Percentiles rank a stretch among this genome's conserved stretches.
phyloP scores from a whole-genome alignment of 495 filamentous ascomycete genomes.

The Neurospora hispaniola region DNA sequence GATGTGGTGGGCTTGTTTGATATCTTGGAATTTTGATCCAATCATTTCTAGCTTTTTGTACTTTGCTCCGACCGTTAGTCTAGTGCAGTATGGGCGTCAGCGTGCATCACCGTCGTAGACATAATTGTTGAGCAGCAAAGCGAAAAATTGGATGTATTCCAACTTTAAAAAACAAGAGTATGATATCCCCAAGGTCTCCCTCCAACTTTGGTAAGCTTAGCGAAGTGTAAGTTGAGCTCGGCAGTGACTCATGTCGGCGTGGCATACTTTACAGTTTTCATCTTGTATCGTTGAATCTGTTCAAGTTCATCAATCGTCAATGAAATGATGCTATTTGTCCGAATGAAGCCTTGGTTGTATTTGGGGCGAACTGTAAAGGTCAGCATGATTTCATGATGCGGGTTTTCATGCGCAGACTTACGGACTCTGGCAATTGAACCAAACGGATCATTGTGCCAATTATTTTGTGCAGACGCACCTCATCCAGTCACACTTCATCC shows the following conservation, averaged over 20 bases:
- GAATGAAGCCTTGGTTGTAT: not conserved
- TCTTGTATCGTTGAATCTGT: not conserved
- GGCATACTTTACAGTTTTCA: not conserved
- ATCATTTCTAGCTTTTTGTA: not conserved
- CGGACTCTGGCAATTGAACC: not conserved
- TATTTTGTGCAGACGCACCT: not conserved
- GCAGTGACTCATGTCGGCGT: not conserved
- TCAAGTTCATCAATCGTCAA: not conserved
- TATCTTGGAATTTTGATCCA: not conserved
- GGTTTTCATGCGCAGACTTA: not conserved
- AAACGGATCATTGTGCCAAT: not conserved
- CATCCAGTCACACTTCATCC: not conserved
- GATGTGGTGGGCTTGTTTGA: not conserved
- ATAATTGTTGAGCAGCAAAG: not conserved
- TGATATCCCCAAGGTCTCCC: not conserved
- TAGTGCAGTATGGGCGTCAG: not conserved
- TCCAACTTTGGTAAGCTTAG: not conserved
- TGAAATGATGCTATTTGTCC: not conserved
- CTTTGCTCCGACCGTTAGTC: not conserved
- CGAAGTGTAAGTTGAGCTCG: not conserved
- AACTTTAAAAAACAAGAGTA: not conserved
- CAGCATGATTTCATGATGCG: not conserved
- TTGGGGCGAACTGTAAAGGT: not conserved
- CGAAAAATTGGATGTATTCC: not conserved
- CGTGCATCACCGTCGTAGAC: not conserved